Conservation (phyloP, 768 basidiomycete species). For the Baorangia bicolor region DNA sequence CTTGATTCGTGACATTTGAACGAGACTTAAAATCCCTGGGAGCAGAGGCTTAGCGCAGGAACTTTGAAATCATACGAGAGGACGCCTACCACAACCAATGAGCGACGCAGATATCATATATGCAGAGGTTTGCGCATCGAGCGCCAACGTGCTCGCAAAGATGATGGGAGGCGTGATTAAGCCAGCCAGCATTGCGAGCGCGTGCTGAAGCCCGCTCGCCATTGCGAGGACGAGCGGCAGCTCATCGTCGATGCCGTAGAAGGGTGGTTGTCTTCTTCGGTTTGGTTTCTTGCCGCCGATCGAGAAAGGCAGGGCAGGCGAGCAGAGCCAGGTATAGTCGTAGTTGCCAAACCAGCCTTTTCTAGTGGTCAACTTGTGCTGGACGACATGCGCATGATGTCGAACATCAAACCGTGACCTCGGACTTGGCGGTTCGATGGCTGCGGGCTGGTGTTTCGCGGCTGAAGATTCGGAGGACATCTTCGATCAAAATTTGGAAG, state of each 20-base stretch:
- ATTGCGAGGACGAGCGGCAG: slow-evolving; percentile 74
- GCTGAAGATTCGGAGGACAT: slow-evolving; percentile 19
- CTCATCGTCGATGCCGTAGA: slow-evolving; percentile 71
- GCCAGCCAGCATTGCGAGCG: slow-evolving; percentile 80
- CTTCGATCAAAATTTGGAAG: background rate
- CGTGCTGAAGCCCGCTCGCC: slow-evolving; percentile 70
- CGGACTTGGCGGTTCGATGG: slow-evolving; percentile 9
- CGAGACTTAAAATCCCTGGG: slow-evolving; percentile 69
- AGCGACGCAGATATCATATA: slow-evolving; percentile 83
- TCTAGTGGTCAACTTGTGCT: slow-evolving; percentile 43
- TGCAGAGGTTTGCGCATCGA: slow-evolving; percentile 57
- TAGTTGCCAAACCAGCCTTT: slow-evolving; percentile 86
- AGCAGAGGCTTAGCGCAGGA: background rate
- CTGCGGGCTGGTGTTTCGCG: slow-evolving; percentile 17
- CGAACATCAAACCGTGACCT: slow-evolving; percentile 5
- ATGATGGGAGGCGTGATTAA: slow-evolving; percentile 84
- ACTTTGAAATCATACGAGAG: background rate
- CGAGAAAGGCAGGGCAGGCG: slow-evolving; percentile 62
- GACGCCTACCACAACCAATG: slow-evolving; percentile 64
- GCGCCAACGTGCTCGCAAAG: slow-evolving; percentile 59
- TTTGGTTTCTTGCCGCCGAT: slow-evolving; percentile 29
- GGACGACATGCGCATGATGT: slow-evolving; percentile 13
- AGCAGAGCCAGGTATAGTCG: slow-evolving; percentile 74
- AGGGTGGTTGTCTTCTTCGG: slow-evolving; percentile 52
- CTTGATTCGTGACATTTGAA: slow-evolving; percentile 73